These are phyloP conservation scores for Diaporthe batatas DNA, from an alignment of 2,329 filamentous ascomycete genomes.

Conservation along the genomic window DNA sequence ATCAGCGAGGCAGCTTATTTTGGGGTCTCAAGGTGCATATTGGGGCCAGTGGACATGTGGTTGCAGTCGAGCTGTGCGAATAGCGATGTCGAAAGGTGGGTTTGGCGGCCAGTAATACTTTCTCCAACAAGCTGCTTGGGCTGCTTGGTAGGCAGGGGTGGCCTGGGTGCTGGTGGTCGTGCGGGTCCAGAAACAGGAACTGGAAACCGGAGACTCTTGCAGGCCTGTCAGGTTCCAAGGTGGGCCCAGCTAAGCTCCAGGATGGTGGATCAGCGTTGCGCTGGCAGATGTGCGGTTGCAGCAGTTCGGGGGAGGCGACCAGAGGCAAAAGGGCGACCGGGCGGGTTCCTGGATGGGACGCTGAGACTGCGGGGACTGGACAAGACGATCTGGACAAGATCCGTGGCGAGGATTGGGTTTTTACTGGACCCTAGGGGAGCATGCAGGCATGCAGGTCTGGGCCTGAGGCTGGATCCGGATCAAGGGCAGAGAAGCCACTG, in stretches of 20 bases:
- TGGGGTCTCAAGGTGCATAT: conserved; percentile 33
- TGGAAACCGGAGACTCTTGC: conserved; percentile 14
- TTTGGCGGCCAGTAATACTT: conserved; percentile 25
- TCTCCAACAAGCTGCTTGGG: conserved; percentile 7
- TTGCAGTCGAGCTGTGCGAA: conserved; percentile 25
- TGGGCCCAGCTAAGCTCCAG: conserved; percentile 32
- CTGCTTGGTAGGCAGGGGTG: too few species aligned
- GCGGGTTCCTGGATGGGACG: conserved; percentile 25
- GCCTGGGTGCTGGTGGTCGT: neutral
- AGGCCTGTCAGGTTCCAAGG: conserved; percentile 29
- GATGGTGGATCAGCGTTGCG: conserved; percentile 28
- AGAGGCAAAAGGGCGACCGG: conserved; percentile 2
- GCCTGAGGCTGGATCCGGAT: conserved; percentile 9
- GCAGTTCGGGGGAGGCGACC: conserved; percentile 23
- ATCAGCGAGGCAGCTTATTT: conserved; percentile 36
- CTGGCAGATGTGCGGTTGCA: conserved; percentile 29
- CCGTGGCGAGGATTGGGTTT: conserved; percentile 13
- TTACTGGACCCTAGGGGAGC: neutral
- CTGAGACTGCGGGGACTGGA: conserved; percentile 14
- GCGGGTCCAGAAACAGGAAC: conserved; percentile 22
- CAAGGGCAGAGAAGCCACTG: neutral
- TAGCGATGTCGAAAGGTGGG: conserved; percentile 23
- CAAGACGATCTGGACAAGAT: conserved; percentile 15
- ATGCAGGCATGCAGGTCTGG: neutral
- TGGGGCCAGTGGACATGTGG: conserved; percentile 24